Base-by-base conservation (phyloP, 140 eudicot species). In the Anethum foeniculum region DNA sequence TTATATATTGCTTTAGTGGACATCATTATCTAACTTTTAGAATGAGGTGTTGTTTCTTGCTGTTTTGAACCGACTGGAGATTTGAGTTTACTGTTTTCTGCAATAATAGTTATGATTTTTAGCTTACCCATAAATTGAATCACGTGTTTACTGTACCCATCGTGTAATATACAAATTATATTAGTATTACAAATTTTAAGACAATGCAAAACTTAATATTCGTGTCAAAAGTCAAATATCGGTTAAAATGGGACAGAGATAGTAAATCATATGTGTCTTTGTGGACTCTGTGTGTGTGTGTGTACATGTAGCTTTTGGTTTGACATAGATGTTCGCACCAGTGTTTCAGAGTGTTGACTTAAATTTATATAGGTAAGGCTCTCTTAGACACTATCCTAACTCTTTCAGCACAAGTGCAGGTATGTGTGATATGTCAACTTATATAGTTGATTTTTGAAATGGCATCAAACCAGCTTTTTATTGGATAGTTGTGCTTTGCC, bases 311-410 rank as follows among this genome's bases (percentile, higher is more conserved):
- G 28, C 68, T 23, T 62, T 62, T 62, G 68, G 32, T 62, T n/a
- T 64, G 71, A 64, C 71, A 27, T 64, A 10, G 2, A 65, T 11
- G 21, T 65, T 32, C 44, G 44, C 44, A 28, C 16, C 16, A 4
- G 44, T 68, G 23, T 68, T 68, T 68, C 36, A 62, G 69, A 25
- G 71, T n/a, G 69, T 27, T 62, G 46, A 69, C 75, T 69, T 69
- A 5, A 4, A 32, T 69, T 18, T 18, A 16, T 69, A 16, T 69
- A 69, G 23, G 75, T 32, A 68, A 6, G n/a, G 75, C 71, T 60
- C 69, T 9, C 34, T 32, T 10, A 60, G 71, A 62, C 71, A 62
- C 71, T 60, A 60, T 9, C 74, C 21, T 30, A 27, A 34, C 41
- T 28, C 75, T 34, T 71, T 18, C 8, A 16, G 76, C 47, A 30